phyloP scores from a whole-genome alignment of 164 flowering plant genomes.

The Chimonanthus salicifolius region DNA sequence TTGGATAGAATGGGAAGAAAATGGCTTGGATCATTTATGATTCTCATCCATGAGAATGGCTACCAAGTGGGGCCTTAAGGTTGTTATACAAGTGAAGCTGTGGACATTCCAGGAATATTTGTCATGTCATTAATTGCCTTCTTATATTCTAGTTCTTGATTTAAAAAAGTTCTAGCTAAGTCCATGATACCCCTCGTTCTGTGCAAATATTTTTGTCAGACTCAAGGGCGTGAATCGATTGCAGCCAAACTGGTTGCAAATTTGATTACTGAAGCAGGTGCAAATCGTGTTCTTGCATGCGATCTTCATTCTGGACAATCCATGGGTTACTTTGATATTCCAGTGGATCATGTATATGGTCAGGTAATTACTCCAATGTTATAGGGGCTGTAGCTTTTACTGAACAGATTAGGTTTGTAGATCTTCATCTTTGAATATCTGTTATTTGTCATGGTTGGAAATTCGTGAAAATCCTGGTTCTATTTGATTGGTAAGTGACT shows the following conservation, averaged over 20 bases:
- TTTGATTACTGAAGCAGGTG: conserved; percentile 94
- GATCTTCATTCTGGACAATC: conserved; percentile 99
- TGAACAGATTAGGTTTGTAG: not conserved
- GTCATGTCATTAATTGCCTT: not conserved
- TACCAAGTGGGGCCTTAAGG: not conserved
- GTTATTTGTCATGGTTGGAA: not conserved
- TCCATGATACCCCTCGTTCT: not conserved
- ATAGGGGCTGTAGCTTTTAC: not conserved
- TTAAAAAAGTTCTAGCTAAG: not conserved
- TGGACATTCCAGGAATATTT: not conserved
- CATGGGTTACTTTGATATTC: conserved; percentile 98
- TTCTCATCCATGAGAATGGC: too few relatives aligned
- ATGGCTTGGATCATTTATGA: too few relatives aligned
- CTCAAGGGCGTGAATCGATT: conserved; percentile 98
- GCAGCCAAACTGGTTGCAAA: conserved; percentile 99
- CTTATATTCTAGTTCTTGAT: not conserved
- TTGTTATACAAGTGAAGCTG: not conserved
- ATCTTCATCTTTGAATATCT: not conserved
- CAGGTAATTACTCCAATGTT: conserved; percentile 43
- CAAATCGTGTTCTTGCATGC: conserved; percentile 94
- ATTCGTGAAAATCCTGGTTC: not conserved
- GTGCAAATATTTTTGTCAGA: conserved; percentile 37
- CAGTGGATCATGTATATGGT: conserved; percentile 94
- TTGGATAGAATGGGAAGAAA: too few relatives aligned
- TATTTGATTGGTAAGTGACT: conserved; percentile 4